phyloP scores from a whole-genome alignment of 2,329 filamentous ascomycete genomes.

The Pseudogymnoascus sp. region DNA sequence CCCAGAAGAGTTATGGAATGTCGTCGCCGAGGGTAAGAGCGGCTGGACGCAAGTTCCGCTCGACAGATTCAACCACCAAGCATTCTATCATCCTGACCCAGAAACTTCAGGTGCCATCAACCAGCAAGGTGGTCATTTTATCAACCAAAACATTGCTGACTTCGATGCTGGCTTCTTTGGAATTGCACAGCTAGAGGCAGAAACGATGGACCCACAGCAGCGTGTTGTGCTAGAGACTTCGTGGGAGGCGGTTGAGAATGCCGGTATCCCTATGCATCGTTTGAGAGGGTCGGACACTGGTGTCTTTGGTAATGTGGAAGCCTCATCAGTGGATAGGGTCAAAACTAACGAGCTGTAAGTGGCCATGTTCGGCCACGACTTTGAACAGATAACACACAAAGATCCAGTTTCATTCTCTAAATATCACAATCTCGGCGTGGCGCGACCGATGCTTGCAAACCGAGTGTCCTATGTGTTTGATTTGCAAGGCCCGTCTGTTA shows the following conservation, averaged over 20 bases:
- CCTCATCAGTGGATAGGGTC: not conserved
- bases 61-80: slow-evolving; percentile 17
- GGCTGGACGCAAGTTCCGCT: slow-evolving; percentile 17
- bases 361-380: not conserved
- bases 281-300: not conserved
- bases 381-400: not conserved
- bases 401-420: slow-evolving; percentile 17
- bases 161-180: slow-evolving; percentile 19
- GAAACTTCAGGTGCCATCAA: not conserved
- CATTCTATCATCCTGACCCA: slow-evolving; percentile 11
- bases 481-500: slow-evolving; percentile 12
- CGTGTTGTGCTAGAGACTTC: slow-evolving; percentile 21
- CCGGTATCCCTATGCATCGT: slow-evolving; percentile 13
- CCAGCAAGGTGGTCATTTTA: slow-evolving; percentile 14
- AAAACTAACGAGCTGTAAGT: not conserved
- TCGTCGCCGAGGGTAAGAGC: not conserved
- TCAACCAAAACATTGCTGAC: slow-evolving; percentile 11
- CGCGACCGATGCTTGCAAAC: slow-evolving; percentile 13
- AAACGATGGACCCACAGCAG: slow-evolving; percentile 27
- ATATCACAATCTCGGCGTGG: slow-evolving; percentile 8
- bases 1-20: slow-evolving; percentile 30
- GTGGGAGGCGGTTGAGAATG: slow-evolving; percentile 23
- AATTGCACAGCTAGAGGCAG: slow-evolving; percentile 12
- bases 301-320: not conserved
- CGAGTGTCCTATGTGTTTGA: slow-evolving; percentile 21